These are phyloP conservation scores for Cladosporium colombiae DNA, from an alignment of 2,329 filamentous ascomycete species.

Conservation along the genomic window DNA sequence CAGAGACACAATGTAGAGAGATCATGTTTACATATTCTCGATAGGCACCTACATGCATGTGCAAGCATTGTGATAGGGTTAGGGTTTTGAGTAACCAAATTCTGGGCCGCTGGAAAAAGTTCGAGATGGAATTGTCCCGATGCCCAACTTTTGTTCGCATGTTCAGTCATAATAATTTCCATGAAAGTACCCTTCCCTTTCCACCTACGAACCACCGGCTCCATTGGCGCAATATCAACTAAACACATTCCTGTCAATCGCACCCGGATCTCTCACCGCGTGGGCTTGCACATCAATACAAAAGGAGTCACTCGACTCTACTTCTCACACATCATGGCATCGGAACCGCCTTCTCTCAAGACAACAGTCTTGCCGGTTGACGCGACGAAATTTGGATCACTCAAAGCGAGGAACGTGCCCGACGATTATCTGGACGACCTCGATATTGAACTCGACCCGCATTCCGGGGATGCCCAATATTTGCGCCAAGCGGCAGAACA, in stretches of 20 bases:
- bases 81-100: not conserved
- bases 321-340: conserved; percentile 22
- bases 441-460: conserved; percentile 31
- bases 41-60: not conserved
- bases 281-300: not conserved
- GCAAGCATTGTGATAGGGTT: not conserved
- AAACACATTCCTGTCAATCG: not conserved
- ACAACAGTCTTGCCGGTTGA: conserved; percentile 46
- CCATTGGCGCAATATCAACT: not conserved
- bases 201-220: not conserved
- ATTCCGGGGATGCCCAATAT: conserved; percentile 49
- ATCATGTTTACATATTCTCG: not conserved
- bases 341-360: conserved; percentile 23
- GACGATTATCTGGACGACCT: conserved; percentile 41
- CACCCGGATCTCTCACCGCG: no score
- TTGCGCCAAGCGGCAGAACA: conserved; percentile 67
- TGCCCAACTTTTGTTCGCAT: not conserved
- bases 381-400: conserved; percentile 41
- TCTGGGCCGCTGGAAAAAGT: conserved; percentile 1
- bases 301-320: not conserved
- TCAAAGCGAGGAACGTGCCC: conserved; percentile 33
- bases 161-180: conserved; percentile 4
- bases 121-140: conserved; percentile 5
- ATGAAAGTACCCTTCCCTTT: not conserved
- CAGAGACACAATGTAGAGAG: not conserved